phyloP scores from a whole-genome alignment of 1,284 basidiomycete species.

The Meripilus lineatus region DNA sequence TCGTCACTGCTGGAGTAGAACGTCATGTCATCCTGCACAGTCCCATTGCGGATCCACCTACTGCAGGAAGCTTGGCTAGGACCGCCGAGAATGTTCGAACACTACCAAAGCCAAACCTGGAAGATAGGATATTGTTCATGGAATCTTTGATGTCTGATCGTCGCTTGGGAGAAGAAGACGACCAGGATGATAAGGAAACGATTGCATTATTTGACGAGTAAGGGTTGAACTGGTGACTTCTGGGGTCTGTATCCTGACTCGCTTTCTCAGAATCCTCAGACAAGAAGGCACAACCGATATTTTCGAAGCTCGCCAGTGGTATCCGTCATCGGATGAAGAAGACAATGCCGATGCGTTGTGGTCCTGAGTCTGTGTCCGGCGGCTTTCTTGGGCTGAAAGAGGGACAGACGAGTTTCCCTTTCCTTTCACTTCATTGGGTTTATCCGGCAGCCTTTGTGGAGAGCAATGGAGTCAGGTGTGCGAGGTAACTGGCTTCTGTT shows the following conservation, averaged over 20 bases:
- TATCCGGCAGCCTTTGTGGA: no score
- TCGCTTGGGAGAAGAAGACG: slow-evolving; percentile 30
- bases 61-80: slow-evolving; percentile 33
- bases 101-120: slow-evolving; percentile 28
- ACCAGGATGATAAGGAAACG: slow-evolving; percentile 35
- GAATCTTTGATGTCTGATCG: slow-evolving; percentile 27
- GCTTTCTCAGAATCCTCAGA: slow-evolving; percentile 22
- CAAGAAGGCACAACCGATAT: slow-evolving; percentile 46
- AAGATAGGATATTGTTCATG: slow-evolving; percentile 29
- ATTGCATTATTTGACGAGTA: slow-evolving; percentile 38
- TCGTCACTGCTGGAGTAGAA: slow-evolving; percentile 70
- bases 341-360: slow-evolving; percentile 6
- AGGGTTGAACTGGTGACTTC: slow-evolving; percentile 10
- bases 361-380: no score
- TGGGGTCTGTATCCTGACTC: slow-evolving; percentile 1
- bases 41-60: slow-evolving; percentile 48
- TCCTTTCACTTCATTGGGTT: no score
- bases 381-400: no score
- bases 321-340: slow-evolving; percentile 7
- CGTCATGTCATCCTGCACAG: slow-evolving; percentile 65
- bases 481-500: no score
- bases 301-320: slow-evolving; percentile 36
- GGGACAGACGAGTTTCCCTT: no score
- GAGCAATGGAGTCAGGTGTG: no score
- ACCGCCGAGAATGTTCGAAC: slow-evolving; percentile 45